Base-by-base conservation (phyloP, 2,329 filamentous ascomycete genomes). In the Pyrenochaeta sp. region DNA sequence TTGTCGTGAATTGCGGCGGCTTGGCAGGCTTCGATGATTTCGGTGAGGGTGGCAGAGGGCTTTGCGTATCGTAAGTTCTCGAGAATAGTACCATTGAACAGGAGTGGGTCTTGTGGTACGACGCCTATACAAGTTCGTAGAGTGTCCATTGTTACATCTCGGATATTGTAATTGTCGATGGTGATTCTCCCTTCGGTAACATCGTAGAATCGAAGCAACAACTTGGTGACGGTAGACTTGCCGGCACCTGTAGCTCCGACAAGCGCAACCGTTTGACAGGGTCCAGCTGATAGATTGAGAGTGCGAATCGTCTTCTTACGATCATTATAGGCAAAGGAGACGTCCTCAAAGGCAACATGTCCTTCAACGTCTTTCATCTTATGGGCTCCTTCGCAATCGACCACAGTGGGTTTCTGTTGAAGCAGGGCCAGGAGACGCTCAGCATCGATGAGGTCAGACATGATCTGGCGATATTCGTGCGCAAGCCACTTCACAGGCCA, bases 1-100 rank as follows among this genome's bases (percentile, higher is more conserved):
- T 85, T 86, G 50, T 88, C 83, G 69, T 90, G 87, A 19, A 90
- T 84, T 1, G 82, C 80, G 2, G 86, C 87, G 0, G 82, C 81
- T 54, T 80, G 81, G 69, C 86, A 89, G 1, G 86, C 88, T 39
- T 81, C 81, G 47, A 82, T 77, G 34, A 88, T 80, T 40, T 90
- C 84, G 13, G 82, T 81, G 43, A 87, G 82, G 0, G 83, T 85
- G 1, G 87, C 86, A 12, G 80, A 78, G 1, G 84, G 80, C 7
- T 82, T 81, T 2, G 85, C 86, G 71, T 89, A 90, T 2, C 82
- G 81, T 27, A 90, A 75, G 66, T 89, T 90, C n/a, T 39, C 36
- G 13, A 39, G 12, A 10, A 39, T 39, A 10, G 36, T 39, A 15
- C 36, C 36, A 15, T 39, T 39, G 36, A 39, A 39, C 7, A 39